These are phyloP conservation scores for Panellus pusillus DNA, from an alignment of 768 basidiomycete genomes.

Conservation along the genomic window DNA sequence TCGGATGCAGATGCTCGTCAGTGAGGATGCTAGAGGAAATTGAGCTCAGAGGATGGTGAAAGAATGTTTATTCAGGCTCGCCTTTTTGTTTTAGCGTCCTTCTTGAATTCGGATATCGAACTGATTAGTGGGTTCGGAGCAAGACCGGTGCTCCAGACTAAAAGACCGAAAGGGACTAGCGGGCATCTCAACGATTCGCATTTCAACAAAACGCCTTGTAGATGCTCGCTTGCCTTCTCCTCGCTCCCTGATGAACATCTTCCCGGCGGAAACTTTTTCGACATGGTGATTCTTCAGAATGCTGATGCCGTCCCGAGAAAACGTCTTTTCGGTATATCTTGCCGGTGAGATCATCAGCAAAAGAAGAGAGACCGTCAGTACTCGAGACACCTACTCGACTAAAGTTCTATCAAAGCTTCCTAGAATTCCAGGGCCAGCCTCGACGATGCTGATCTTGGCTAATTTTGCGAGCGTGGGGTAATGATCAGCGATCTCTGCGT, in stretches of 20 bases:
- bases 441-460: slow-evolving; percentile 76
- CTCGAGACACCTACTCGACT: slow-evolving; percentile 43
- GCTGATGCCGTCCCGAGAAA: slow-evolving; percentile 72
- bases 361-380: neutral
- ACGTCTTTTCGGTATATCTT: slow-evolving; percentile 72
- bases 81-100: slow-evolving; percentile 61
- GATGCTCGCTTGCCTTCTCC: slow-evolving; percentile 54
- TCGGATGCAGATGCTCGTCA: slow-evolving; percentile 60
- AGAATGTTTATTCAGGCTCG: slow-evolving; percentile 19
- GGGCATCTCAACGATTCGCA: slow-evolving; percentile 2
- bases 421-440: slow-evolving; percentile 78
- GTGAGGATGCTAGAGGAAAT: slow-evolving; percentile 36
- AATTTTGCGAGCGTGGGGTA: slow-evolving; percentile 65
- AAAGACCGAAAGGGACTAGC: slow-evolving; percentile 74
- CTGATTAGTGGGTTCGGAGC: slow-evolving; percentile 78
- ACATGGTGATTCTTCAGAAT: slow-evolving; percentile 76
- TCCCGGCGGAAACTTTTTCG: slow-evolving; percentile 62
- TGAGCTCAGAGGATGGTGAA: neutral
- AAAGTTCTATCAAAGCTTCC: slow-evolving; percentile 71
- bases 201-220: slow-evolving; percentile 6
- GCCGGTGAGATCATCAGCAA: neutral
- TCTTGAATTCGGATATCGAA: slow-evolving; percentile 57
- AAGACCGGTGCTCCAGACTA: slow-evolving; percentile 88
- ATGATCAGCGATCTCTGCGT: slow-evolving; percentile 59
- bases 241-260: slow-evolving; percentile 67